phyloP scores from a whole-genome alignment of 768 basidiomycete species.

The Tephrocybe sp. region DNA sequence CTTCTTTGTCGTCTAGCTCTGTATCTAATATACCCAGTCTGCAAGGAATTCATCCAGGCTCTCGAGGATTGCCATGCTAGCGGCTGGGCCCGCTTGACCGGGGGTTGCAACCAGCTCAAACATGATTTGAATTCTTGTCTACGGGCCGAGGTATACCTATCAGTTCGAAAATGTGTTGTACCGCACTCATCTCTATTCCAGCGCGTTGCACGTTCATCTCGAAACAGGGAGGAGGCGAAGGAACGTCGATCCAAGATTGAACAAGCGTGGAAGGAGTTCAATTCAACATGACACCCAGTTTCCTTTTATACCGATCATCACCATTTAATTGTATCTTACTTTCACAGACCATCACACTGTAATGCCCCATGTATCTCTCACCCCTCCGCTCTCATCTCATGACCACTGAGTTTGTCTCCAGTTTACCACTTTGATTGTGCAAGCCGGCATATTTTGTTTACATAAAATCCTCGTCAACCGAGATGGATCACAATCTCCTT shows the following conservation, averaged over 20 bases:
- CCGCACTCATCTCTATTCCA: conserved; percentile 20
- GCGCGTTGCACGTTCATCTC: conserved; percentile 56
- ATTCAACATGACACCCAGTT: conserved; percentile 25
- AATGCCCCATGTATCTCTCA: background rate
- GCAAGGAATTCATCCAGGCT: conserved; percentile 75
- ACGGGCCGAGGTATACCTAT: conserved; percentile 56
- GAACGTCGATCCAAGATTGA: conserved; percentile 53
- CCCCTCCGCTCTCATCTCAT: background rate
- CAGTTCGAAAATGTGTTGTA: background rate
- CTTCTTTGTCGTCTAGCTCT: conserved; percentile 3
- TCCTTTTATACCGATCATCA: background rate
- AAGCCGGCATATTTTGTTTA: too few relatives aligned
- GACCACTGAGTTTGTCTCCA: background rate
- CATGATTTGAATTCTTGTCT: conserved; percentile 68
- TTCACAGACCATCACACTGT: background rate
- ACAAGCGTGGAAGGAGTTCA: conserved; percentile 60
- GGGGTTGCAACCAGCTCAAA: conserved; percentile 69
- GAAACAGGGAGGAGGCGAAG: conserved; percentile 62
- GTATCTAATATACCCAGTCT: conserved; percentile 39
- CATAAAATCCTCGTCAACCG: conserved; percentile 8
- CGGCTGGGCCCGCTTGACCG: conserved; percentile 62
- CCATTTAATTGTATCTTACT: background rate
- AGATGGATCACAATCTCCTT: conserved; percentile 15
- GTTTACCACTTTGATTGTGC: too few relatives aligned
- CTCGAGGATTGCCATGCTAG: conserved; percentile 67